Percentiles rank a stretch among this genome's conserved stretches.
phyloP scores from a whole-genome alignment of 2,329 filamentous ascomycete genomes.

The Sporothrix brasiliensis region DNA sequence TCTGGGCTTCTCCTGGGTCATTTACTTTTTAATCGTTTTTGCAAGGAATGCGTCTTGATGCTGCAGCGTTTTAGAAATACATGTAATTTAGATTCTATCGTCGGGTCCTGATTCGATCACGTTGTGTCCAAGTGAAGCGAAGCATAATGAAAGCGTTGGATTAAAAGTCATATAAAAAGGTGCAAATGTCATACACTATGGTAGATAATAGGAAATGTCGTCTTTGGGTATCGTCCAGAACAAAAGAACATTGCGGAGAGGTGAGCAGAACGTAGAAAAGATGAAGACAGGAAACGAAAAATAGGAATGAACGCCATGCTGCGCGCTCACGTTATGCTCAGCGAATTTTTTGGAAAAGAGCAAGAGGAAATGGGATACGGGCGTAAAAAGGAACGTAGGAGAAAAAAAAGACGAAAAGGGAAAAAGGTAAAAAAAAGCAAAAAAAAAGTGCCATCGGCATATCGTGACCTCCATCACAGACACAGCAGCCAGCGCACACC shows the following conservation, averaged over 20 bases:
- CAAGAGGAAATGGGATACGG: neutral
- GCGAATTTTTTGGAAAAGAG: neutral
- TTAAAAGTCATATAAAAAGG: neutral
- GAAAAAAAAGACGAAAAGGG: neutral
- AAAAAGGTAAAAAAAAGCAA: neutral
- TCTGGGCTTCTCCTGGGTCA: neutral
- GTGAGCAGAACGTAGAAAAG: neutral
- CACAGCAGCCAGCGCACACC: constrained; percentile 81
- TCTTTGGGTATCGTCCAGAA: constrained; percentile 33
- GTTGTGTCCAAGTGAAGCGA: neutral
- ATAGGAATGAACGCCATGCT: neutral
- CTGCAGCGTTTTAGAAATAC: neutral
- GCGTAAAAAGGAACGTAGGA: too few relatives aligned
- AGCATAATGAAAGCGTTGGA: neutral
- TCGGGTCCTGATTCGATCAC: neutral
- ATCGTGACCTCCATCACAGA: constrained; percentile 54
- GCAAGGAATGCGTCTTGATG: neutral
- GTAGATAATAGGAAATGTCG: constrained; percentile 20
- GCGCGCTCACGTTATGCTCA: constrained; percentile 4
- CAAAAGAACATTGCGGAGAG: neutral
- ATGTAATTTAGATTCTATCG: neutral
- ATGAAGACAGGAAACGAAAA: neutral
- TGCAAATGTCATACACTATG: constrained; percentile 20
- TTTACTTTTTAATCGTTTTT: neutral
- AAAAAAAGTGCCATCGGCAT: neutral